Conservation (phyloP, 176 grass and related monocot genomes). For the Alopecurus myosuroides region DNA sequence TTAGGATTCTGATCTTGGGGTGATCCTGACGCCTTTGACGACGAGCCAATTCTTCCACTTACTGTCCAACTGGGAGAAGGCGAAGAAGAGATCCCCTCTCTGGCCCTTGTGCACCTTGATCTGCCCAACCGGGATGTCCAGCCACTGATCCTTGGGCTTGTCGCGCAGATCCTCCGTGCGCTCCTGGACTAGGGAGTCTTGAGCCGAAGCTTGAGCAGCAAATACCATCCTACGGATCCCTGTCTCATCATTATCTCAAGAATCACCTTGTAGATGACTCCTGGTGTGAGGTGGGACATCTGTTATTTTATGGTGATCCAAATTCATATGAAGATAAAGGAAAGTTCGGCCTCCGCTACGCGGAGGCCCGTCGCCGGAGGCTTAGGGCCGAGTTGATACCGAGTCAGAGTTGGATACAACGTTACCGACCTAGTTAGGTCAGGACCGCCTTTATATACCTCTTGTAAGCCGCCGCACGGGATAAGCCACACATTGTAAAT, state of each 20-base stretch:
- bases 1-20: no score
- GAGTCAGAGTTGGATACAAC: no score
- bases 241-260: constrained; percentile 23
- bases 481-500: no score
- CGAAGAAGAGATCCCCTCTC: constrained; percentile 27
- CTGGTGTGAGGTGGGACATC: no score
- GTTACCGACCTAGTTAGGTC: no score
- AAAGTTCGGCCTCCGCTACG: no score
- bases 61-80: constrained; percentile 17
- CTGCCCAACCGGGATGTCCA: constrained; percentile 20
- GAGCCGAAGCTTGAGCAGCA: constrained; percentile 30
- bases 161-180: constrained; percentile 31
- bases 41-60: constrained; percentile 42
- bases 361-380: no score
- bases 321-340: no score
- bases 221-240: neutral
- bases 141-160: constrained; percentile 18
- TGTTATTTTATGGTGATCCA: no score
- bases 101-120: constrained; percentile 16
- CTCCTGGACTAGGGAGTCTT: constrained; percentile 28
- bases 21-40: constrained; percentile 37
- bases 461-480: no score
- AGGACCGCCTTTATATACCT: no score
- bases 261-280: constrained; percentile 14
- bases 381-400: no score